phyloP scores from a whole-genome alignment of 805 yeast species.

The Pichia gijzeniarum region DNA sequence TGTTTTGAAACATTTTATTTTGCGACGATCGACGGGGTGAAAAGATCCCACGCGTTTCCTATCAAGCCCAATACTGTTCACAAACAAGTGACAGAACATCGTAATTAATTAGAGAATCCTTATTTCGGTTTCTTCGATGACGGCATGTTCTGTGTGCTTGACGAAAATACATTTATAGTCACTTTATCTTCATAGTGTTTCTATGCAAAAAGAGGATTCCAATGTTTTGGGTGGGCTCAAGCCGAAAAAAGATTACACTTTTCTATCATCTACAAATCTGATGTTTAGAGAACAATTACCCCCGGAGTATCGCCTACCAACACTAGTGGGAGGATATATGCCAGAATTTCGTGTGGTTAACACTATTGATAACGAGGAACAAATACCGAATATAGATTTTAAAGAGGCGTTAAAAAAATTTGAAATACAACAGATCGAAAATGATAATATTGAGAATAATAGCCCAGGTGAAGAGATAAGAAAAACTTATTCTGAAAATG shows the following conservation, averaged over 20 bases:
- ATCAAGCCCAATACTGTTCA: no score
- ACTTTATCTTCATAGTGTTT: neutral
- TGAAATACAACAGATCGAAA: no score
- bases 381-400: constrained; percentile 22
- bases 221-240: neutral
- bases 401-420: constrained; percentile 17
- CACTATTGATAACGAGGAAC: constrained; percentile 28
- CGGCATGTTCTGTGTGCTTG: no score
- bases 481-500: constrained; percentile 61
- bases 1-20: no score
- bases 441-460: no score
- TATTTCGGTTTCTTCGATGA: no score
- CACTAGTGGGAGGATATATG: constrained; percentile 15
- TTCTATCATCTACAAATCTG: constrained; percentile 13
- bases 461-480: constrained; percentile 26
- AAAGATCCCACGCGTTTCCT: no score
- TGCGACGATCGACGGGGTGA: no score
- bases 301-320: constrained; percentile 16
- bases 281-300: constrained; percentile 13
- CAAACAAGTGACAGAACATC: no score
- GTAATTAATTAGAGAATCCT: no score
- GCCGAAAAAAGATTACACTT: constrained; percentile 11
- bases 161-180: no score
- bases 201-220: constrained; percentile 1
- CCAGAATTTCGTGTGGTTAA: constrained; percentile 19